These are phyloP conservation scores for Pterulicium gracile DNA, from an alignment of 1,284 basidiomycete species.

Conservation along the genomic window DNA sequence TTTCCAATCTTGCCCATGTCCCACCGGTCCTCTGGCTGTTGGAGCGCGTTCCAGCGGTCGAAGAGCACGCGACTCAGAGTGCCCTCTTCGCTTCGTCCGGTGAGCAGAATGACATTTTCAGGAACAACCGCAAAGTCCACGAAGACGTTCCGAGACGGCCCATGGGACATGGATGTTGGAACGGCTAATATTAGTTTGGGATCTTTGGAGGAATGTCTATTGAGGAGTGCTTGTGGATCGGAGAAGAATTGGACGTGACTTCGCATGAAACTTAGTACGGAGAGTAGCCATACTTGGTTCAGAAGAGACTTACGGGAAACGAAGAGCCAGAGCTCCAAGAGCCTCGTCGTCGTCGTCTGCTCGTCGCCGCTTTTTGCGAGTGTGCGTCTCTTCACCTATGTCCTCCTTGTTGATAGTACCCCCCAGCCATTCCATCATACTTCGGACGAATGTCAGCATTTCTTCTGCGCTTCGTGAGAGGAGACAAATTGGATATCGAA, in stretches of 20 bases:
- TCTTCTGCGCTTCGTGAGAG: slow-evolving; percentile 86
- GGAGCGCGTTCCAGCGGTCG: slow-evolving; percentile 76
- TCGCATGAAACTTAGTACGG: slow-evolving; percentile 7
- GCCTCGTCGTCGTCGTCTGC: slow-evolving; percentile 64
- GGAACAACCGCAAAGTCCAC: slow-evolving; percentile 72
- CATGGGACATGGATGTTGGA: slow-evolving; percentile 87
- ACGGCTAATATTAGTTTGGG: slow-evolving; percentile 93
- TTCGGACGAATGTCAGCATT: slow-evolving; percentile 89
- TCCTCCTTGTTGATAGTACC: slow-evolving; percentile 87
- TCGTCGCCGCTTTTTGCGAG: slow-evolving; percentile 45
- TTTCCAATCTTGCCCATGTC: slow-evolving; percentile 83
- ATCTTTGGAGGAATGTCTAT: slow-evolving; percentile 74
- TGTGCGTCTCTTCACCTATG: slow-evolving; percentile 59
- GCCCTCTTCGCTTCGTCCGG: slow-evolving; percentile 66
- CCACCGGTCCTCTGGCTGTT: slow-evolving; percentile 72
- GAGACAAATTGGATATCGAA: slow-evolving; percentile 83
- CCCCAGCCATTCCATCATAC: slow-evolving; percentile 99
- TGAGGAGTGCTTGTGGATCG: slow-evolving; percentile 69
- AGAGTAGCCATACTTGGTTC: neutral
- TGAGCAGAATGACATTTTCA: slow-evolving; percentile 80
- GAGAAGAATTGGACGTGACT: slow-evolving; percentile 89
- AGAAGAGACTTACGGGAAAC: slow-evolving; percentile 48
- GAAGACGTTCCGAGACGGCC: slow-evolving; percentile 82
- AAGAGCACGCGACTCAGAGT: slow-evolving; percentile 77
- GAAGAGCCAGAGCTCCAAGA: slow-evolving; percentile 62